phyloP scores from a whole-genome alignment of 805 yeast species.

The Candida ovalis region DNA sequence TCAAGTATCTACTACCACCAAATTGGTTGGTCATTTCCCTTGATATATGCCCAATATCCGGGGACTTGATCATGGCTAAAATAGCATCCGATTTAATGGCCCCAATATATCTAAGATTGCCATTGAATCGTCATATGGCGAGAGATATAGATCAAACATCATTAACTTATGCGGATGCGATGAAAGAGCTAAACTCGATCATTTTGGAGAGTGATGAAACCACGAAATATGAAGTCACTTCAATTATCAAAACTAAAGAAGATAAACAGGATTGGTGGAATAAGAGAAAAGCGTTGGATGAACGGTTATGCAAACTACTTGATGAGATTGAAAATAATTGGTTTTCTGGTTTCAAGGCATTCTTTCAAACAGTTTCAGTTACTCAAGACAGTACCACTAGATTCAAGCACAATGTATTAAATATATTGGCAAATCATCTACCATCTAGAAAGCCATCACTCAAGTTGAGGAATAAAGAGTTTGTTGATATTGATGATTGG shows the following conservation, averaged over 20 bases:
- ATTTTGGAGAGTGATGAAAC: conserved; percentile 60
- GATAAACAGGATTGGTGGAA: conserved; percentile 80
- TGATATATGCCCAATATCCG: conserved; percentile 55
- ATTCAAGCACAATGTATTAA: conserved; percentile 37
- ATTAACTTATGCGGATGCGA: conserved; percentile 43
- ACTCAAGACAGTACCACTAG: conserved; percentile 23
- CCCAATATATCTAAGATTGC: conserved; percentile 48
- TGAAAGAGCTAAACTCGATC: conserved; percentile 44
- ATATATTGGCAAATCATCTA: conserved; percentile 39
- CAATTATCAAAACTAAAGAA: conserved; percentile 48
- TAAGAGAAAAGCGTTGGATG: conserved; percentile 58
- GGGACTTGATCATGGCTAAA: conserved; percentile 47
- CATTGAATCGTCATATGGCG: conserved; percentile 48
- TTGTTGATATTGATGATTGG: conserved; percentile 38
- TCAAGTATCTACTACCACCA: conserved; percentile 34
- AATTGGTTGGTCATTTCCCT: conserved; percentile 59
- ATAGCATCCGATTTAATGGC: conserved; percentile 6
- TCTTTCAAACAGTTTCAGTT: conserved; percentile 42
- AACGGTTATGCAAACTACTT: conserved; percentile 49
- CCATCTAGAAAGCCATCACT: conserved; percentile 28
- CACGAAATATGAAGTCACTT: conserved; percentile 51
- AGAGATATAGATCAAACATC: conserved; percentile 41
- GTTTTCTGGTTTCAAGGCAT: conserved; percentile 73
- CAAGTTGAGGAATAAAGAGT: conserved; percentile 4
- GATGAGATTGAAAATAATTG: conserved; percentile 56